Conservation (phyloP, 2,329 filamentous ascomycete genomes). For the Thermoascus crustaceus region DNA sequence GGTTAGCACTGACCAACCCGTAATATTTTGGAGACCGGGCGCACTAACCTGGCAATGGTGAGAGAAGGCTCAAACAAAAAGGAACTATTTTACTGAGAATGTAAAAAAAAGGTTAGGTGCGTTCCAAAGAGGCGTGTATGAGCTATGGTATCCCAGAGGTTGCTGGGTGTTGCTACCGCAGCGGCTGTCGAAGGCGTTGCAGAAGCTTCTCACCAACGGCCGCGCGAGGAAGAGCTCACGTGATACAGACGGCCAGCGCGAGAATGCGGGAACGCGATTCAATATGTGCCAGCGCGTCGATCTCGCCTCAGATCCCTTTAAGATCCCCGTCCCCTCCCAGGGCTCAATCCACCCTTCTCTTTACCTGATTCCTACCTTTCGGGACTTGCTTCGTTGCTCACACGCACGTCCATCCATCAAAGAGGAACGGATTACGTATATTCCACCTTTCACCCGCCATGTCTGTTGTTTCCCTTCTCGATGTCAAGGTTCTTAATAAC, state of each 20-base stretch:
- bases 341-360: constrained; percentile 3
- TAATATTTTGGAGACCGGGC: no score
- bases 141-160: constrained; percentile 6
- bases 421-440: background rate
- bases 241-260: constrained; percentile 25
- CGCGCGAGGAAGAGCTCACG: constrained; percentile 15
- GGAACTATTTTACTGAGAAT: constrained; percentile 3
- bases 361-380: constrained; percentile 3
- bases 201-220: constrained; percentile 17
- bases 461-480: constrained; percentile 93
- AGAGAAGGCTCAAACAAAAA: constrained; percentile 6
- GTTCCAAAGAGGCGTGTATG: background rate
- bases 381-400: constrained; percentile 3
- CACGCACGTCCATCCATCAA: background rate
- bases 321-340: background rate
- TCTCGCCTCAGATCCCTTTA: background rate
- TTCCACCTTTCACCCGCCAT: constrained; percentile 45
- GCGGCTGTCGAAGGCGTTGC: constrained; percentile 6
- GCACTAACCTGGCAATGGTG: background rate
- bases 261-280: constrained; percentile 19
- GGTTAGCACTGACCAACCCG: background rate
- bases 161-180: constrained; percentile 7
- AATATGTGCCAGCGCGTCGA: constrained; percentile 4
- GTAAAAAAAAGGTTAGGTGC: background rate
- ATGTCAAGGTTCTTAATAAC: constrained; percentile 95